Percentiles rank a stretch among this genome's conserved stretches.
Conservation (phyloP, 352 stramenopile genomes). For the Globisporangium cystogenes region DNA sequence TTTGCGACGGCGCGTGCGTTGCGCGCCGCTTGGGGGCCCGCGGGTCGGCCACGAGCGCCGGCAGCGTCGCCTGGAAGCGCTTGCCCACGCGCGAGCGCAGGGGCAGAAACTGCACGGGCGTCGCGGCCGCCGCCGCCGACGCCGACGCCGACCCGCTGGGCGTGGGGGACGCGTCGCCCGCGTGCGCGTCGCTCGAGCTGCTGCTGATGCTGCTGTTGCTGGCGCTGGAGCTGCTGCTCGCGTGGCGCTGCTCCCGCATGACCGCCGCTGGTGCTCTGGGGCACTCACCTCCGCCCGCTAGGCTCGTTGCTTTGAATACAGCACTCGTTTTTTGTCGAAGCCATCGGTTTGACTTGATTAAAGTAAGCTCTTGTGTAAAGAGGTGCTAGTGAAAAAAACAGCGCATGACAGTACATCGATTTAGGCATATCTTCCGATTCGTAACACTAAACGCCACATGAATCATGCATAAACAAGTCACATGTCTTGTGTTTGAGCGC, state of each 20-base stretch:
- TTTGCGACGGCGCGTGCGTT: conserved; percentile 25
- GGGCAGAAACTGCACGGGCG: conserved; percentile 43
- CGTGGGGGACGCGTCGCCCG: background rate
- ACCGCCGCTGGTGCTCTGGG: no score
- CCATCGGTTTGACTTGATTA: no score
- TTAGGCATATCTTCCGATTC: no score
- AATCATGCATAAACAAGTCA: no score
- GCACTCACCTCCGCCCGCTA: no score
- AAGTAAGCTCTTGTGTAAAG: no score
- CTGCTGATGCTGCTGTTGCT: conserved; percentile 7
- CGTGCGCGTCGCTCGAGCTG: conserved; percentile 1
- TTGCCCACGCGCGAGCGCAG: conserved; percentile 76
- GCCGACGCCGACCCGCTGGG: background rate
- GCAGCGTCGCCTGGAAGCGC: conserved; percentile 72
- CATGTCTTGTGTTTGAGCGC: no score
- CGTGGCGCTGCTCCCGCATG: conserved; percentile 13
- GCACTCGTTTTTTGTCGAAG: no score
- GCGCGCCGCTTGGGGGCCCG: conserved; percentile 21
- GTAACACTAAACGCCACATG: no score
- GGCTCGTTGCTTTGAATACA: no score
- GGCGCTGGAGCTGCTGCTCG: conserved; percentile 8
- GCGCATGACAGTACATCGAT: no score
- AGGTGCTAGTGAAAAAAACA: no score
- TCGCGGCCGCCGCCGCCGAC: background rate
- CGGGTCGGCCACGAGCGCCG: conserved; percentile 26